Percentiles rank a stretch among this genome's conserved stretches.
Conservation (phyloP, 2,329 filamentous ascomycete genomes). For the Thermoascus crustaceus region DNA sequence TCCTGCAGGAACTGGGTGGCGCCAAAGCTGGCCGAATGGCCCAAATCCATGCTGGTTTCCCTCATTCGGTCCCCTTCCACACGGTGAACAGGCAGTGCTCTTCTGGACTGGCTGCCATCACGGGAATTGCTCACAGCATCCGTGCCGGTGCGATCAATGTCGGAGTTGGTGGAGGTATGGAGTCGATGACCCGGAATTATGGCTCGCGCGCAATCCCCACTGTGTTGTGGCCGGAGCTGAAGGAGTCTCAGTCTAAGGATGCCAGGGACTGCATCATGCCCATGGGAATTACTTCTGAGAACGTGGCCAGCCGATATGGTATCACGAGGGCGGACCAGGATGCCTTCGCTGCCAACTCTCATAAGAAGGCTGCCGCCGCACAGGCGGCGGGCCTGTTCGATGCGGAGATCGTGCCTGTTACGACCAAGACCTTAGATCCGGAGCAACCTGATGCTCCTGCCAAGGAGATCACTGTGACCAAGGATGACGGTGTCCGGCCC, state of each 20-base stretch:
- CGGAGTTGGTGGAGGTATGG: conserved; percentile 83
- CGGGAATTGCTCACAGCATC: conserved; percentile 65
- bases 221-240: conserved; percentile 67
- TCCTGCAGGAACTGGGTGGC: conserved; percentile 83
- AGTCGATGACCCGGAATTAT: conserved; percentile 94
- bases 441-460: conserved; percentile 51
- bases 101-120: conserved; percentile 68
- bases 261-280: conserved; percentile 84
- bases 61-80: conserved; percentile 65
- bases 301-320: conserved; percentile 70
- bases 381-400: conserved; percentile 63
- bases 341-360: conserved; percentile 66
- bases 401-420: conserved; percentile 71
- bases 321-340: conserved; percentile 72
- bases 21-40: conserved; percentile 88
- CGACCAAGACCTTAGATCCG: conserved; percentile 58
- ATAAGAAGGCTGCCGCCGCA: conserved; percentile 64
- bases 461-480: conserved; percentile 58
- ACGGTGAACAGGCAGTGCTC: conserved; percentile 86
- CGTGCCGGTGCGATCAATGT: conserved; percentile 62
- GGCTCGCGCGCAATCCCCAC: conserved; percentile 75
- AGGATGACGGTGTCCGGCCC: conserved; percentile 76
- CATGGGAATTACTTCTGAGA: conserved; percentile 87
- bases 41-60: conserved; percentile 72
- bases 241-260: conserved; percentile 55